Base-by-base conservation (phyloP, 106 monocot species). In the Dendrobium huoshanense region DNA sequence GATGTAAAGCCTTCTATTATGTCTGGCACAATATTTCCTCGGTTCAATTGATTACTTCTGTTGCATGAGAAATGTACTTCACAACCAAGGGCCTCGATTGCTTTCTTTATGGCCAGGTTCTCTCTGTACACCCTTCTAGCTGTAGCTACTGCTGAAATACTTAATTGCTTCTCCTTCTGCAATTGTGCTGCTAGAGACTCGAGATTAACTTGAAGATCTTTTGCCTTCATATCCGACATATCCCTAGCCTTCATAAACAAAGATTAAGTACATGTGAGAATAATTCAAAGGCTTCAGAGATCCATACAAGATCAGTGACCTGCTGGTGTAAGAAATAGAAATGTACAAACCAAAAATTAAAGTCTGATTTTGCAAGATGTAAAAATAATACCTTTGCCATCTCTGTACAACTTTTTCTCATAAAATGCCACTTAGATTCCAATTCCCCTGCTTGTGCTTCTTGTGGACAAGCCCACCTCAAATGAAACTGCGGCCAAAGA, bases 401-500 rank as follows among this genome's bases (percentile, higher is more conserved):
- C 40, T 93, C 91, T 51, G 84, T 17, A 81, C 88, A 93, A 45
- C 81, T 91, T 72, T 82, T 89, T 20, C 17, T 88, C 84, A 91
- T 84, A 11, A 55, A 43, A 20, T 91, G 92, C 82, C 81, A 91
- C 33, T 87, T 87, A 43, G 89, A 83, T 83, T 93, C 92, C 49
- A 99, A 68, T 55, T 95, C 95, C 59, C 91, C 87, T 41, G 85
- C 84, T 72, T 81, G 88, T 48, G 93, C 85, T 88, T 99, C 98
- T 67, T 76, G 83, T 80, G 95, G 98, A 43, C 98, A 99, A 49
- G 98, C 88, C 98, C 98, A 99, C 41, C 98, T 83, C 79, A 99
- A 86, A 79, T 93, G 93, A 81, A 99, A 99, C 67, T 99, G 93
- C 25, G 98, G 98, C 98, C 98, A 99, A 37, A 99, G 79, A 4